Evolutionary conservation across 306 rosid genomes (phyloP), one percentile per base, ranked within the genome.

Genomic region (Malus sieversii): DNA sequence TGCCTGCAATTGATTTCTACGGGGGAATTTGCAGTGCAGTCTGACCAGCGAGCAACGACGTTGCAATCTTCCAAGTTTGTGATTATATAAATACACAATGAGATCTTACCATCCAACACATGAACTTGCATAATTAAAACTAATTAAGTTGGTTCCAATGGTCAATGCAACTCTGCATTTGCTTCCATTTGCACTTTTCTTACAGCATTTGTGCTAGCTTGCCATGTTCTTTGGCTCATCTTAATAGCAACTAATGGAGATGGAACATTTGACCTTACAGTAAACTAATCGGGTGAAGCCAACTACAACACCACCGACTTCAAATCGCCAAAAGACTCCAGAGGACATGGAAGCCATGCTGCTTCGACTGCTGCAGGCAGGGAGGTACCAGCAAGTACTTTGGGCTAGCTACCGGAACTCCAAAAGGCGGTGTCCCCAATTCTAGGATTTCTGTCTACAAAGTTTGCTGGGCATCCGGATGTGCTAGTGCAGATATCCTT

Each of bases 361-460:
- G 80, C 86, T 40, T 83, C 79, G 4, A 83, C 70, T 6, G 86
- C 84, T 19, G 82, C 84, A 5, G 86, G 84, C 35, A n/a, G 82
- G 27, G 73, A 76, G 66, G 79, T 83, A 27, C 66, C 65, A 20
- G 53, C 84, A 3, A 80, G 68, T 80, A 67, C 79, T 76, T 14
- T 25, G 86, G 86, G 12, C 73, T 83, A n/a, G 84, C 82, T 10
- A 10, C 40, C 33, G 77, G 86, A 66, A 76, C 84, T 4, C 77
- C 79, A 12, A 72, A 71, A 73, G 82, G 86, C 23, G 79, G 86
- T 20, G 71, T 61, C 35, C 86, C 84, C 8, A 44, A 58, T 12
- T 72, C 77, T 29, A 79, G 84, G 78, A 80, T 80, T 12, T 82
- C 82, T 10, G 70, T 76, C 10, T 83, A 83, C 79, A 72, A 76